phyloP scores from a whole-genome alignment of 441 rosid species.

The Adansonia gregorii region DNA sequence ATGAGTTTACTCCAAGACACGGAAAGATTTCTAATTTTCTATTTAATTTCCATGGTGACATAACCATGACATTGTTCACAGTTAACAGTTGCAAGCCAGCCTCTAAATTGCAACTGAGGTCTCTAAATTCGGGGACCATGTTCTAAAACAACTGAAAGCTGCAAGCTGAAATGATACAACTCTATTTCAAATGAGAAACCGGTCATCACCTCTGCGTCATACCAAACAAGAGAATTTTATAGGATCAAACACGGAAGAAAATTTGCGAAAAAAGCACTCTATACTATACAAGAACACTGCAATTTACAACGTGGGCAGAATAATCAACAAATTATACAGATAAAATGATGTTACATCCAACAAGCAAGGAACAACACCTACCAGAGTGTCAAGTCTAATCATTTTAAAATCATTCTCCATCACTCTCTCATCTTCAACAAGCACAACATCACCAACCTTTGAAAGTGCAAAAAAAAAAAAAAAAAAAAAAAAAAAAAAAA shows the following conservation, averaged over 20 bases:
- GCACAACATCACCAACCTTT: slow-evolving; percentile 91
- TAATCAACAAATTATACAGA: not conserved
- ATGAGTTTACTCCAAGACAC: not conserved
- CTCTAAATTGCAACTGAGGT: not conserved
- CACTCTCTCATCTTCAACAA: slow-evolving; percentile 67
- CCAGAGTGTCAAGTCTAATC: slow-evolving; percentile 85
- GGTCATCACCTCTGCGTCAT: not conserved
- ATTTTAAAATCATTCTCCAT: slow-evolving; percentile 62
- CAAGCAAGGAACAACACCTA: slow-evolving; percentile 35
- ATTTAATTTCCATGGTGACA: not conserved
- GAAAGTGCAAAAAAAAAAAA: slow-evolving; percentile 5
- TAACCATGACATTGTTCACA: not conserved
- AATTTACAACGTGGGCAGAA: not conserved
- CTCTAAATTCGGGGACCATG: not conserved
- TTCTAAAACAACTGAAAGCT: slow-evolving; percentile 6
- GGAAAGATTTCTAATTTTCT: not conserved
- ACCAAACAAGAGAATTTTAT: slow-evolving; percentile 9
- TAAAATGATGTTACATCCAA: not conserved
- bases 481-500: not conserved
- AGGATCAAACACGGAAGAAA: not conserved
- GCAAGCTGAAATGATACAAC: slow-evolving; percentile 11
- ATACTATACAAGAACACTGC: not conserved
- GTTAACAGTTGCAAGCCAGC: not conserved
- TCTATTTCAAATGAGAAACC: not conserved
- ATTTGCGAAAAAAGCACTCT: not conserved